phyloP scores from a whole-genome alignment of 441 rosid genomes.

The Isatis lusitanica region DNA sequence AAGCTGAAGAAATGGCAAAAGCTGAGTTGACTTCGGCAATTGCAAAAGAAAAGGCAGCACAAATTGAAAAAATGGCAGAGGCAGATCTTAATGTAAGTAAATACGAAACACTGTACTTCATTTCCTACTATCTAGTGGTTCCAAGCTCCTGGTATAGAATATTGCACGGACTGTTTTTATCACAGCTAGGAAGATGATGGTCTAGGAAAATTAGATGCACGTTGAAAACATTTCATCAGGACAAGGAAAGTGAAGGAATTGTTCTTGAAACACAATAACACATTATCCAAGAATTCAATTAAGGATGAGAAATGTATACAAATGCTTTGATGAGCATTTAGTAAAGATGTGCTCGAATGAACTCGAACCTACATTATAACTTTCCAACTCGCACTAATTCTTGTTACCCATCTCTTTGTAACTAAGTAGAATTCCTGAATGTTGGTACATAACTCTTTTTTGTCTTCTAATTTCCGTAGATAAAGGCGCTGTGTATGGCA shows the following conservation, averaged over 20 bases:
- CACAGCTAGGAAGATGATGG: conserved; percentile 7
- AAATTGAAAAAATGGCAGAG: conserved; percentile 84
- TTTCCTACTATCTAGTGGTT: background rate
- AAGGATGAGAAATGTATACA: conserved; percentile 4
- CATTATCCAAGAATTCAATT: background rate
- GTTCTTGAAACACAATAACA: background rate
- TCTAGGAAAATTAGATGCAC: conserved; percentile 2
- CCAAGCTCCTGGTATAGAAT: conserved; percentile 2
- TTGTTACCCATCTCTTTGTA: conserved; percentile 5
- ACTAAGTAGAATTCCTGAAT: conserved; percentile 8
- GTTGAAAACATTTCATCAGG: background rate
- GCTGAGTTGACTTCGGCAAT: conserved; percentile 77
- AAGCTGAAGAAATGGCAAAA: conserved; percentile 70
- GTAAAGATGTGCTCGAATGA: background rate
- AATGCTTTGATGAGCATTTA: background rate
- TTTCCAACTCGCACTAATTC: background rate
- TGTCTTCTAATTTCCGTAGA: conserved; percentile 48
- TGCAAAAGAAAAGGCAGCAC: conserved; percentile 82
- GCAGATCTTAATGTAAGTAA: conserved; percentile 85
- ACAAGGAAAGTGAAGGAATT: background rate
- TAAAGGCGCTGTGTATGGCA: conserved; percentile 91
- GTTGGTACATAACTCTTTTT: background rate
- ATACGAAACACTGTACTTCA: background rate
- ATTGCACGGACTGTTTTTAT: background rate
- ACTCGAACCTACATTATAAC: conserved; percentile 7